Evolutionary conservation across 805 yeast species (phyloP), one percentile per base, ranked within the genome.

Genomic region (Hanseniaspora taiwanica): DNA sequence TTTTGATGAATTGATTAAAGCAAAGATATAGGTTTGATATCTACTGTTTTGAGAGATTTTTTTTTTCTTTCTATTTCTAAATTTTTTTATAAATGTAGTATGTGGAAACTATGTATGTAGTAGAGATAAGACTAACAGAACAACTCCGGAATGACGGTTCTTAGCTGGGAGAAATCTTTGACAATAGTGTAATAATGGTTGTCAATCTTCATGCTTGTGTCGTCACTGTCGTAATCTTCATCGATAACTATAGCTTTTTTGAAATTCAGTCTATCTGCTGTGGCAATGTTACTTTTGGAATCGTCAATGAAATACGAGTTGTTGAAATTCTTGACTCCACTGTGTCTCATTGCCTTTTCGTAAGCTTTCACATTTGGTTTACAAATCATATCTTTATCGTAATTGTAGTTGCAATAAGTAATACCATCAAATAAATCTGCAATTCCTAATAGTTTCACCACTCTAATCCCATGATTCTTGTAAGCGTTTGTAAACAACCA

Each of bases 401-500:
- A 65, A 12, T 55, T 48, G 55, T 91, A 91, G 62, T 91, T 94
- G 62, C 98, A 91, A 60, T 65, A 89, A 1, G 96, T 85, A 48
- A 91, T 69, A 0, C 98, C 98, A 48, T 89, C 97, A 55, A 91
- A 87, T 40, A 85, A 55, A 56, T 87, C 96, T n/a, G 89, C 96
- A 21, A 89, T 58, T 2, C 96, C 96, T 37, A 89, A 64, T 37
- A 89, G 65, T 34, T 76, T 69, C 16, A 86, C 68, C 23, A 85
- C 94, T 38, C 96, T 68, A 35, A 77, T 51, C 0, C 89, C 98
- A 60, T 89, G 98, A 52, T 76, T 85, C 55, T 79, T 78, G 63
- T 89, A 89, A 1, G 98, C 97, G 57, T 89, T 89, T 4, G 98
- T 89, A 53, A 85, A 81, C 35, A 91, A 69, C 98, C 98, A 89